Conservation (phyloP, 177 flowering plant species). For the Vitis hybrid region DNA sequence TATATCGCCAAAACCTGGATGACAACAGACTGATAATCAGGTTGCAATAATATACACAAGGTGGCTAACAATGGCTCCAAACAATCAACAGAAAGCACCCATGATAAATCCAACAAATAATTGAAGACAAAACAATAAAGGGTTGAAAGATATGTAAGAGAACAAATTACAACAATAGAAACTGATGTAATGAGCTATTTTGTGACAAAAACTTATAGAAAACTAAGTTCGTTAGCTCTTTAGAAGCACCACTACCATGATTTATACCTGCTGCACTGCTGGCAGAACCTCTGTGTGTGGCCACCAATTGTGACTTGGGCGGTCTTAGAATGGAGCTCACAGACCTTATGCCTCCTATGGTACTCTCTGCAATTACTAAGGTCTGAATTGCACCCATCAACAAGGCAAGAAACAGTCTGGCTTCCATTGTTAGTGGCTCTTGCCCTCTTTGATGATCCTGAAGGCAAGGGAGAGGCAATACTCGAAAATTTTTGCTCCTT, state of each 20-base stretch:
- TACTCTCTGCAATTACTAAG: slow-evolving; percentile 50
- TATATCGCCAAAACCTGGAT: no score
- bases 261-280: slow-evolving; percentile 54
- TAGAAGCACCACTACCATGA: not conserved
- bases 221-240: not conserved
- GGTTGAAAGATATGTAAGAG: not conserved
- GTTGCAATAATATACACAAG: no score
- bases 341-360: slow-evolving; percentile 56
- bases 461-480: not conserved
- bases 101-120: not conserved
- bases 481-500: slow-evolving; percentile 1
- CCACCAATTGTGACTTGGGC: slow-evolving; percentile 41
- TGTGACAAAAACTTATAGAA: not conserved
- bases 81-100: not conserved
- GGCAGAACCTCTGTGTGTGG: slow-evolving; percentile 49
- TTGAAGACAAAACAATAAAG: not conserved
- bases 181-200: not conserved
- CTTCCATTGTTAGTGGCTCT: slow-evolving; percentile 21
- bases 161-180: not conserved
- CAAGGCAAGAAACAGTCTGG: slow-evolving; percentile 32
- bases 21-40: no score
- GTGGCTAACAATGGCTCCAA: not conserved
- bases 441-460: slow-evolving; percentile 41
- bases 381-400: slow-evolving; percentile 48
- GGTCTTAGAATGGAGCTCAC: slow-evolving; percentile 51